Evolutionary conservation across 1,139 yeast genomes (phyloP).

Genomic region (Lipomyces yarrowii): DNA sequence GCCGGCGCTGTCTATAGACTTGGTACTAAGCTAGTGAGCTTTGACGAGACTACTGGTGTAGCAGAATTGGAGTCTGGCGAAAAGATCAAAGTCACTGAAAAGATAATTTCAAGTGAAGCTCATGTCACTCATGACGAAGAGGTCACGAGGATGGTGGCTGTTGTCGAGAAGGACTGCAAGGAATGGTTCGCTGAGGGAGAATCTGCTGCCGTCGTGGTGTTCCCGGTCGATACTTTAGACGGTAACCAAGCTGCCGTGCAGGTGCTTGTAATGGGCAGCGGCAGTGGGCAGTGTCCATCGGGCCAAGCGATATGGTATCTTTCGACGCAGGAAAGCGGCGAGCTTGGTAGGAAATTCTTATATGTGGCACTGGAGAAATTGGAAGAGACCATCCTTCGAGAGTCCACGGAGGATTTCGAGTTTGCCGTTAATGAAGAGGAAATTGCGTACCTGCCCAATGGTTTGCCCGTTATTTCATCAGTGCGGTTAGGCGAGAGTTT

Average conservation of each 20-base stretch:
- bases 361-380: constrained; percentile 78
- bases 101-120: constrained; percentile 50
- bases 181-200: constrained; percentile 92
- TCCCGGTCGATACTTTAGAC: constrained; percentile 85
- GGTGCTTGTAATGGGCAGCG: constrained; percentile 85
- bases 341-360: constrained; percentile 72
- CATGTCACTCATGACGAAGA: constrained; percentile 48
- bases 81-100: constrained; percentile 71
- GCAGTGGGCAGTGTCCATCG: constrained; percentile 84
- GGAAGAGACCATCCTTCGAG: constrained; percentile 79
- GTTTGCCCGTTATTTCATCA: constrained; percentile 72
- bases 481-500: constrained; percentile 84
- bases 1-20: constrained; percentile 94
- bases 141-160: constrained; percentile 74
- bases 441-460: constrained; percentile 56
- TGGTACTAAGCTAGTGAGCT: constrained; percentile 60
- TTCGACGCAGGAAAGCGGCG: constrained; percentile 73
- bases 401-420: constrained; percentile 60
- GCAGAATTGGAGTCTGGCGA: constrained; percentile 82
- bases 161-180: constrained; percentile 82
- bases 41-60: constrained; percentile 61
- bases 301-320: constrained; percentile 91
- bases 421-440: constrained; percentile 60
- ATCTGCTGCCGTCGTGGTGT: constrained; percentile 82
- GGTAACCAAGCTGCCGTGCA: constrained; percentile 76